Percentiles rank a stretch among this genome's conserved stretches.
phyloP scores from a whole-genome alignment of 1,139 yeast species.

The Taiozyma sp. region DNA sequence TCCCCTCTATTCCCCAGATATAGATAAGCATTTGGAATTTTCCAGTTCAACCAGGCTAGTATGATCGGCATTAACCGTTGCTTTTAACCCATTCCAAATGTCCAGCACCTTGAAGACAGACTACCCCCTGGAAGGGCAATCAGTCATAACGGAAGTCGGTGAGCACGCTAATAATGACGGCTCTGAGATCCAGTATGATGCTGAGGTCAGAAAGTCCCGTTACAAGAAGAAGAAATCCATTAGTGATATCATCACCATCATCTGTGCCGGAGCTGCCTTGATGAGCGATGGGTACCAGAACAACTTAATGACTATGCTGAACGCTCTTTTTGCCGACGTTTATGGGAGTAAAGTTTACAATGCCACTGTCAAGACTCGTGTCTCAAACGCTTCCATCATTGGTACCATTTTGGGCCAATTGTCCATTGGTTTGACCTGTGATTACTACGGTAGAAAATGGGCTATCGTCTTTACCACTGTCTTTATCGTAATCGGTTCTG shows the following conservation, averaged over 20 bases:
- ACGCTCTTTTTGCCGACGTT: conserved; percentile 39
- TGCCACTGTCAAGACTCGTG: conserved; percentile 43
- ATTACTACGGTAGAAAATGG: conserved; percentile 52
- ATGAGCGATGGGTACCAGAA: conserved; percentile 63
- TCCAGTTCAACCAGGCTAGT: background rate
- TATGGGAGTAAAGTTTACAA: conserved; percentile 38
- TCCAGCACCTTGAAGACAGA: background rate
- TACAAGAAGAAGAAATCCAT: conserved; percentile 17
- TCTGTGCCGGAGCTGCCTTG: conserved; percentile 45
- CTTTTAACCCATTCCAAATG: background rate
- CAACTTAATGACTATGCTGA: conserved; percentile 55
- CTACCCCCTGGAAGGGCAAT: background rate
- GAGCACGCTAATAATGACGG: background rate
- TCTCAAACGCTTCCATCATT: conserved; percentile 51
- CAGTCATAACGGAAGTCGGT: background rate
- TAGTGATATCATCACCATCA: conserved; percentile 19
- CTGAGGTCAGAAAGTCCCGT: conserved; percentile 12
- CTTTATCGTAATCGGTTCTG: conserved; percentile 49
- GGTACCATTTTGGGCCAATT: conserved; percentile 59
- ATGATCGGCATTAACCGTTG: too few relatives aligned
- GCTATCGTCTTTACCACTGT: conserved; percentile 51
- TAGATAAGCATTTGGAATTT: background rate
- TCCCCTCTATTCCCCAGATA: background rate
- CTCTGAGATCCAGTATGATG: conserved; percentile 10
- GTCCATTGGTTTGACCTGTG: conserved; percentile 48